Conservation (phyloP, 2,329 filamentous ascomycete species). For the Apiospora kogelbergensis region DNA sequence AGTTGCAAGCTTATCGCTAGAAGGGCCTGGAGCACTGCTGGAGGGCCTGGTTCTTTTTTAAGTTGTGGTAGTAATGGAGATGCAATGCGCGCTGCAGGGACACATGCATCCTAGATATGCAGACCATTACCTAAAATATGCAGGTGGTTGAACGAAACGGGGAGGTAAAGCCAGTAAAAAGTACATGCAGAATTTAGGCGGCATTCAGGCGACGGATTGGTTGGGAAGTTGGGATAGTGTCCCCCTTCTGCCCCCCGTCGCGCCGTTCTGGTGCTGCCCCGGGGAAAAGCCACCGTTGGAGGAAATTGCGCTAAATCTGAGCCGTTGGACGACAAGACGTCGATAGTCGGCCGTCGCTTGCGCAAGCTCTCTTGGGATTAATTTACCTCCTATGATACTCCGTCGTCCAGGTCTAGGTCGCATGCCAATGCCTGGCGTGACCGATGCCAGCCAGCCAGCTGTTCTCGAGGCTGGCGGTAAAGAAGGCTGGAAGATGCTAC, state of each 20-base stretch:
- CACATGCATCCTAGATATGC: neutral
- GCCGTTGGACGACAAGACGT: neutral
- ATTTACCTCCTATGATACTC: neutral
- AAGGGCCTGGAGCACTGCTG: neutral
- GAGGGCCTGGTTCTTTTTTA: neutral
- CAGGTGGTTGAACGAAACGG: neutral
- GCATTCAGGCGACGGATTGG: neutral
- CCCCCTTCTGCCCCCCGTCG: too few relatives aligned
- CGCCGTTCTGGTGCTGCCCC: too few relatives aligned
- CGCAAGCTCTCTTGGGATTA: neutral
- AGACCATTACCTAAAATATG: neutral
- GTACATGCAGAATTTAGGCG: neutral
- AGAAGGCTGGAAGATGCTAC: neutral
- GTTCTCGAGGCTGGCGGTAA: too few relatives aligned
- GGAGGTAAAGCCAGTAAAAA: neutral
- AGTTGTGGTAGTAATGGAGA: slow-evolving; percentile 4
- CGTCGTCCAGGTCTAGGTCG: neutral
- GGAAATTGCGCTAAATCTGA: neutral
- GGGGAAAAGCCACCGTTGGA: neutral
- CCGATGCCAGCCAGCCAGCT: too few relatives aligned
- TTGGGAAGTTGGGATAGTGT: too few relatives aligned
- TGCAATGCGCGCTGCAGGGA: slow-evolving; percentile 2
- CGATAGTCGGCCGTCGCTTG: neutral
- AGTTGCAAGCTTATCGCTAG: neutral
- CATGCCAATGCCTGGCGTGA: too few relatives aligned